Conservation (phyloP, 2,329 filamentous ascomycete species). For the Fusarium sp. region DNA sequence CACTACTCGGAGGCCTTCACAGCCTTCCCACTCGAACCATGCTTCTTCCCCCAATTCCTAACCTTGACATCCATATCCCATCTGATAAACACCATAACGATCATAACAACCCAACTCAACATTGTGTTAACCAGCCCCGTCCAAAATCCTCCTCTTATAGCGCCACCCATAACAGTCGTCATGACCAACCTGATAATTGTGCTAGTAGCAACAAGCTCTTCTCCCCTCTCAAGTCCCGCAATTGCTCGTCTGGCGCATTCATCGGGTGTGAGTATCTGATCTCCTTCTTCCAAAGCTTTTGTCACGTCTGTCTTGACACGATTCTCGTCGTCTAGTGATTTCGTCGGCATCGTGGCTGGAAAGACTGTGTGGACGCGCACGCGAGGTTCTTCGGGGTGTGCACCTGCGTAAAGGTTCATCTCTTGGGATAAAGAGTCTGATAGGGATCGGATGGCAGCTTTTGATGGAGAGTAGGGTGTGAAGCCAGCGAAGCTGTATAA, state of each 20-base stretch:
- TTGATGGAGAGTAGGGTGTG: slow-evolving; percentile 28
- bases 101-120: slow-evolving; percentile 31
- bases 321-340: slow-evolving; percentile 31
- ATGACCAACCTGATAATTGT: slow-evolving; percentile 35
- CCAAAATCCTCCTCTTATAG: slow-evolving; percentile 27
- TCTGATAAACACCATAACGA: slow-evolving; percentile 35
- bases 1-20: not conserved
- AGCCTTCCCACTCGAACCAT: slow-evolving; percentile 18
- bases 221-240: slow-evolving; percentile 16
- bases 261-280: slow-evolving; percentile 22
- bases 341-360: slow-evolving; percentile 33
- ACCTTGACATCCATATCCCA: slow-evolving; percentile 39
- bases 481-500: slow-evolving; percentile 33
- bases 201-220: slow-evolving; percentile 32
- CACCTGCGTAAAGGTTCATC: slow-evolving; percentile 33
- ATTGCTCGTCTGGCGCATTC: slow-evolving; percentile 32
- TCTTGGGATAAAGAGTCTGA: slow-evolving; percentile 36
- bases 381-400: slow-evolving; percentile 16
- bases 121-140: slow-evolving; percentile 21
- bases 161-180: slow-evolving; percentile 34
- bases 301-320: slow-evolving; percentile 31
- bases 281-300: slow-evolving; percentile 32
- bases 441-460: slow-evolving; percentile 28
- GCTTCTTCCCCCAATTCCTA: slow-evolving; percentile 23
- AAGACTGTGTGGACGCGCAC: slow-evolving; percentile 32